Percentiles rank a stretch among this genome's conserved stretches.
Evolutionary conservation across 2,329 filamentous ascomycete genomes (phyloP).

Genomic region (Aspergillus jensenii): DNA sequence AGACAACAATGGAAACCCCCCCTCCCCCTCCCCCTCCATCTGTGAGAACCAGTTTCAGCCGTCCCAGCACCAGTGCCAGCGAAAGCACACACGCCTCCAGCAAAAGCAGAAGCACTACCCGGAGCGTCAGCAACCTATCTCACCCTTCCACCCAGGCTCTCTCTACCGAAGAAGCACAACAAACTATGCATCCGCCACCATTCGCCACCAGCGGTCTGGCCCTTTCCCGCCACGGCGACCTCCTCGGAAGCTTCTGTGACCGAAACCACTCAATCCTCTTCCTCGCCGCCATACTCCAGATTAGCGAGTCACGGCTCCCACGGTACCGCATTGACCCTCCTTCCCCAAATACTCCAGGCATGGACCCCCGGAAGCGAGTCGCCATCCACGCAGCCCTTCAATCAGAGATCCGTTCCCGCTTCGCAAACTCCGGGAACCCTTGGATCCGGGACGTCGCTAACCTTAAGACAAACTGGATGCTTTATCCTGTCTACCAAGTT

Average conservation of each 20-base stretch:
- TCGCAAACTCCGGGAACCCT: constrained; percentile 30
- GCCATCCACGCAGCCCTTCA: constrained; percentile 33
- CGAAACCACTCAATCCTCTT: constrained; percentile 33
- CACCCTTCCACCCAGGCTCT: not conserved
- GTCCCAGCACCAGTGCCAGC: not conserved
- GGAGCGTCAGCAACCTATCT: not conserved
- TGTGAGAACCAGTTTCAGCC: constrained; percentile 20
- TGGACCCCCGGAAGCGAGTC: constrained; percentile 26
- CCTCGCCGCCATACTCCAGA: constrained; percentile 36
- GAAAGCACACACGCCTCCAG: not conserved
- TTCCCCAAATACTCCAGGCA: not conserved
- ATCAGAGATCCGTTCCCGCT: constrained; percentile 33
- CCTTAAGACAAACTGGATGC: constrained; percentile 32
- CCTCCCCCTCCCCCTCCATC: constrained; percentile 41
- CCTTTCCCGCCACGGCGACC: constrained; percentile 33
- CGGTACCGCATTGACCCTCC: constrained; percentile 19
- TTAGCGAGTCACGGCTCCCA: constrained; percentile 28
- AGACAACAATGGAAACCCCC: constrained; percentile 32
- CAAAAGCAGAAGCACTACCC: not conserved
- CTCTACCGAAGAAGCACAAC: constrained; percentile 1
- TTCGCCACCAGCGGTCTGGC: constrained; percentile 33
- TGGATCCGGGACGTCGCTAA: constrained; percentile 33
- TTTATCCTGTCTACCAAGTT: constrained; percentile 43
- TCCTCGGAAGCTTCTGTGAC: constrained; percentile 38
- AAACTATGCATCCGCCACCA: constrained; percentile 1